Evolutionary conservation across 169 alveolate species (phyloP).

Genomic region (Fabrea salina): DNA sequence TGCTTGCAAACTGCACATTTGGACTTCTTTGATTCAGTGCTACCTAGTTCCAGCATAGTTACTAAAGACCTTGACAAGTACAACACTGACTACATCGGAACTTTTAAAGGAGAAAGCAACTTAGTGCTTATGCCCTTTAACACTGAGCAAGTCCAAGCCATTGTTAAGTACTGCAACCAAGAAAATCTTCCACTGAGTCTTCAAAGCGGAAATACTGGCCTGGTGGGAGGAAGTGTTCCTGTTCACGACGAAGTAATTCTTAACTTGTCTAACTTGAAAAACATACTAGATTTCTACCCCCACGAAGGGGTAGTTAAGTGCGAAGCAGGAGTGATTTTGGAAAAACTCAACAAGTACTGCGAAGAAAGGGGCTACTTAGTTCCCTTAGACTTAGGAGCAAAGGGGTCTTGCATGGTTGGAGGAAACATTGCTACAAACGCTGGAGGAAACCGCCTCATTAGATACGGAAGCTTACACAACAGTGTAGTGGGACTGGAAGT

Average conservation of each 20-base stretch:
- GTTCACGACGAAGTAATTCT: conserved; percentile 72
- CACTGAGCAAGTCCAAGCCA: conserved; percentile 54
- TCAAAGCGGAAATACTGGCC: conserved; percentile 87
- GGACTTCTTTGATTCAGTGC: conserved; percentile 9
- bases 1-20: not conserved
- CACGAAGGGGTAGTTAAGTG: conserved; percentile 42
- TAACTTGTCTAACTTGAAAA: conserved; percentile 51
- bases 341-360: conserved; percentile 50
- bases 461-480: conserved; percentile 74
- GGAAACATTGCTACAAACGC: conserved; percentile 88
- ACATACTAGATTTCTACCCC: conserved; percentile 58
- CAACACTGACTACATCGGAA: conserved; percentile 38
- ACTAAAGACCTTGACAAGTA: not conserved
- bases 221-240: conserved; percentile 82
- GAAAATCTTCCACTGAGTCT: conserved; percentile 66
- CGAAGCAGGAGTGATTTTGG: conserved; percentile 69
- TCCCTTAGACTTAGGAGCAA: conserved; percentile 86
- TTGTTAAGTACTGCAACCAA: conserved; percentile 66
- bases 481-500: conserved; percentile 73
- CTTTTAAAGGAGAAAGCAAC: conserved; percentile 50
- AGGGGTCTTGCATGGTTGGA: conserved; percentile 82
- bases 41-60: not conserved
- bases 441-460: conserved; percentile 79
- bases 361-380: conserved; percentile 41
- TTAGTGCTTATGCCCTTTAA: conserved; percentile 70